Conservation (phyloP, 179 eudicot species). For the Heliamphora pulchella region DNA sequence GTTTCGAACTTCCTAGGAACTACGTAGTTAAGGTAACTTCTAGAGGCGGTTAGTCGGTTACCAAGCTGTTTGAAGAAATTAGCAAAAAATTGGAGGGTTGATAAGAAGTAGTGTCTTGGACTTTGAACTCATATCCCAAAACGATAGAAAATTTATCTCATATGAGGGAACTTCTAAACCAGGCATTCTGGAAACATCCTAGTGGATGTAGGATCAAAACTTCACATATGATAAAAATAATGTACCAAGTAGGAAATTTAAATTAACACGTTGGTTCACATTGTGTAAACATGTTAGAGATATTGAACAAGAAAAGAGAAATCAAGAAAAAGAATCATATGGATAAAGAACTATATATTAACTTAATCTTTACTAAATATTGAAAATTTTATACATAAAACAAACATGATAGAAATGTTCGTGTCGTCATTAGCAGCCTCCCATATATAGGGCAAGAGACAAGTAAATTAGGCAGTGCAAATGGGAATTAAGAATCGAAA, state of each 20-base stretch:
- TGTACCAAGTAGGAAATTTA: not conserved
- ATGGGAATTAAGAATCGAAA: not conserved
- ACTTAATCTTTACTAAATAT: not conserved
- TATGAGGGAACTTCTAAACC: not conserved
- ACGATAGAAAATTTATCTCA: not conserved
- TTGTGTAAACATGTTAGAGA: not conserved
- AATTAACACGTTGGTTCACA: not conserved
- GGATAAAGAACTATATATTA: not conserved
- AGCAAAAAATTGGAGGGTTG: not conserved
- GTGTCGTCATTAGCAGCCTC: not conserved
- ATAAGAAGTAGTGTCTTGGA: not conserved
- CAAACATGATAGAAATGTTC: not conserved
- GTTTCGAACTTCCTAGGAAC: not conserved
- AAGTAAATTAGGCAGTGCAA: not conserved
- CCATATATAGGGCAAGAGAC: not conserved
- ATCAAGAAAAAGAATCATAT: not conserved
- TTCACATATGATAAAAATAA: no score
- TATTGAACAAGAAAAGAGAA: no score
- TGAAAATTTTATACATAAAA: not conserved
- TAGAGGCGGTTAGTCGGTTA: not conserved
- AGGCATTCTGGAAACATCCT: not conserved
- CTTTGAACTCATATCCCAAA: not conserved
- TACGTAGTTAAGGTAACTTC: not conserved
- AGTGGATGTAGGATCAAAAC: not conserved
- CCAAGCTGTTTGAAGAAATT: not conserved